Base-by-base conservation (phyloP, 768 basidiomycete genomes). In the Solioccasus polychromus region DNA sequence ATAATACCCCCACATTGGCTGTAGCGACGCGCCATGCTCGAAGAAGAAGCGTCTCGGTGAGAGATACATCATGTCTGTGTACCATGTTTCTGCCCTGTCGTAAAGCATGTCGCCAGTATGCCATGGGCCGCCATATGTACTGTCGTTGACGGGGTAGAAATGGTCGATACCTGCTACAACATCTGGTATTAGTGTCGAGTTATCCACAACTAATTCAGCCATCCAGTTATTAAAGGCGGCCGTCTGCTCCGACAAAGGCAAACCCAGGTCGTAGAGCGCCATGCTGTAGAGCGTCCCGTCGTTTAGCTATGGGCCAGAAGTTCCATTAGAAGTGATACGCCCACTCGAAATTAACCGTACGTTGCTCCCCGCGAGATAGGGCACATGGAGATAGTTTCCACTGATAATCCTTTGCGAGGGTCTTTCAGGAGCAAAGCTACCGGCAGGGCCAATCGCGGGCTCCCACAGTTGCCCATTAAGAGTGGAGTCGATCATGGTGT, bases 71-170 rank as follows among this genome's bases (percentile, higher is more conserved):
- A 70, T 64, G 48, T 77, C 78, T 1, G 76, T 77, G 51, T 82
- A 83, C 75, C 77, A 83, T 0, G 79, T 68, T 35, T 62, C 74
- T 0, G 70, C 75, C 35, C 80, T 61, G 52, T 83, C 80, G 44
- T 78, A 83, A 7, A 83, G 64, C 8, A 74, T 75, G 55, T 83
- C 78, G 0, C 81, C 80, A 0, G 78, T 83, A 45, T 76, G 74
- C 65, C 79, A 82, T 0, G 73, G 70, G 1, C 72, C 74, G 3
- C 79, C 78, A 4, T 72, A 58, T 3, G 68, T 55, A 3, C 71
- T 64, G 40, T 77, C 73, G 39, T 80, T 74, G 0, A 74, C 73
- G 0, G 78, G 76, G 60, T 69, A 83, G 9, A 76, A 47, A 0
- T 43, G 31, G 25, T 71, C 55, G 29, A 78, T 68, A 2, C 66